A percentile compares a stretch with the other conserved stretches of the same genome.
These are phyloP conservation scores for Zoysia pacifica DNA, from an alignment of 176 grass and related monocot genomes.

Conservation along the genomic window DNA sequence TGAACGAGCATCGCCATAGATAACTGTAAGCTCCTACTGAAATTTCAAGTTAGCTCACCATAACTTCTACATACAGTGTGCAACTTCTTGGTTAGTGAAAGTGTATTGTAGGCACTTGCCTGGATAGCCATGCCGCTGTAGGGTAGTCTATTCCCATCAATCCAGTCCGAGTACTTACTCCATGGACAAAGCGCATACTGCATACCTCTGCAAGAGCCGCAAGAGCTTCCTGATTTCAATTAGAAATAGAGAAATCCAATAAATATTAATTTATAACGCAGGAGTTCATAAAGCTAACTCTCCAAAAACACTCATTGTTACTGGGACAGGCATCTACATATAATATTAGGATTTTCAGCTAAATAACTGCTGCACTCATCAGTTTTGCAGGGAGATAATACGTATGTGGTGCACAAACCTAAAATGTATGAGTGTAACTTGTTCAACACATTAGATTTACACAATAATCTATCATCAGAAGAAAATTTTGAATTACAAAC, in stretches of 20 bases:
- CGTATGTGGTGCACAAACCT: not conserved
- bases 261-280: constrained; percentile 31
- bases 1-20: not conserved
- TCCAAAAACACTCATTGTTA: constrained; percentile 18
- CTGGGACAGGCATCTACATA: not conserved
- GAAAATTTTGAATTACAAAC: constrained; percentile 3
- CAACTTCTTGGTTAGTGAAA: constrained; percentile 24
- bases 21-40: constrained; percentile 13
- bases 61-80: constrained; percentile 16
- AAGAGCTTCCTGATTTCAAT: constrained; percentile 58
- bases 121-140: constrained; percentile 86
- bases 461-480: not conserved
- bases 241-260: constrained; percentile 20
- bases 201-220: constrained; percentile 83
- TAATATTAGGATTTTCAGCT: not conserved
- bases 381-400: constrained; percentile 14
- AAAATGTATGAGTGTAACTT: not conserved
- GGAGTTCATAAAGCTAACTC: not conserved
- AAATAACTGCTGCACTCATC: not conserved
- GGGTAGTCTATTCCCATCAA: constrained; percentile 96
- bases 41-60: not conserved
- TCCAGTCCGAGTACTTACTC: constrained; percentile 67
- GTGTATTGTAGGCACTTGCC: constrained; percentile 35
- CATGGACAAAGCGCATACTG: constrained; percentile 96
- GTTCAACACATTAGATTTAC: not conserved